Percentiles rank a stretch among this genome's conserved stretches.
Evolutionary conservation across 139 green algal genomes (phyloP).

Genomic region (Desmodesmus armatus): DNA sequence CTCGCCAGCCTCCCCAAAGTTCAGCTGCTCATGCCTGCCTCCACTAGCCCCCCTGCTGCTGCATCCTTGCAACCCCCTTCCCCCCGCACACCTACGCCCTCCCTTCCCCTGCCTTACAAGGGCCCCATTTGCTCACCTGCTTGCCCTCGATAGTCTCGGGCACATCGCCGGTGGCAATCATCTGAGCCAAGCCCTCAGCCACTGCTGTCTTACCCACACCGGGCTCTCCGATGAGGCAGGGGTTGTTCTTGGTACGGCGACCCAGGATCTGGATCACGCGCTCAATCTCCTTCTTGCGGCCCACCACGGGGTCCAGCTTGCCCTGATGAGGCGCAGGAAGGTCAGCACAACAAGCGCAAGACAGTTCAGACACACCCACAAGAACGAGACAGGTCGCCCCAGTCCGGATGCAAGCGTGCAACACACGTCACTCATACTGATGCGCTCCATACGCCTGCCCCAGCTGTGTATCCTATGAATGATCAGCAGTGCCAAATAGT

Average conservation of each 20-base stretch:
- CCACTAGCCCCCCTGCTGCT: neutral
- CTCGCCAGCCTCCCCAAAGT: too few species aligned
- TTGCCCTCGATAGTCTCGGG: conserved; percentile 99
- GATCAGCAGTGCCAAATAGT: too few species aligned
- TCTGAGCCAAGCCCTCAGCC: conserved; percentile 97
- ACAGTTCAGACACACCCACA: too few species aligned
- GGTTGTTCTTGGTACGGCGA: conserved; percentile 99
- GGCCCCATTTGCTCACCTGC: conserved; percentile 84
- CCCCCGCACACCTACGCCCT: neutral
- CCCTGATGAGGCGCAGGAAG: conserved; percentile 69
- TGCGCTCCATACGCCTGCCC: too few species aligned
- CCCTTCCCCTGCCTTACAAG: neutral
- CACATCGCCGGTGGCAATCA: conserved; percentile 94
- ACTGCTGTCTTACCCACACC: conserved; percentile 98
- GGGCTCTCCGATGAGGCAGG: conserved; percentile 98
- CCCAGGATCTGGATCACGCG: conserved; percentile 99
- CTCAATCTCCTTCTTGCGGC: conserved; percentile 97
- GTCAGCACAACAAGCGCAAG: conserved; percentile 2
- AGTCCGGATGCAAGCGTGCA: too few species aligned
- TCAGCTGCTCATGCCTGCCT: too few species aligned
- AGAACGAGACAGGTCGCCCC: too few species aligned
- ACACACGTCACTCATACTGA: too few species aligned
- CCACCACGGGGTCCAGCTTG: conserved; percentile 98
- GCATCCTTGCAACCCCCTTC: neutral
- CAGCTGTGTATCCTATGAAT: too few species aligned